Percentiles rank a stretch among this genome's conserved stretches.
Evolutionary conservation across 805 yeast species (phyloP).

Genomic region (Spathaspora hagerdaliae): DNA sequence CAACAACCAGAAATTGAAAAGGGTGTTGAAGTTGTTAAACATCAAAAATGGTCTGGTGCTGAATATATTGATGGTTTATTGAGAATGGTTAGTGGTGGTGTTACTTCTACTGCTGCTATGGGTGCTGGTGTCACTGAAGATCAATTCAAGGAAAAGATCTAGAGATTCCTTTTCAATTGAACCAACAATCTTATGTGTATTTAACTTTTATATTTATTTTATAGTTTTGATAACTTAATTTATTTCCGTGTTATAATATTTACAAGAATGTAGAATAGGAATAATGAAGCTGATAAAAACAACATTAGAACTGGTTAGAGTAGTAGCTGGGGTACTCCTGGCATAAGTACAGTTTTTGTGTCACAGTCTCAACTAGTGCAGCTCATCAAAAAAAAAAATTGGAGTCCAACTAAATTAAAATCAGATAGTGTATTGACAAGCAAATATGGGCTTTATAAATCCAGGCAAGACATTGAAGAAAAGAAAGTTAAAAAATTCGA

Average conservation of each 20-base stretch:
- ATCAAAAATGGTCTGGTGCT: constrained; percentile 99
- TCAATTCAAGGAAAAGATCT: constrained; percentile 60
- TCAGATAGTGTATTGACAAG: too few species aligned
- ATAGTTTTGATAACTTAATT: not conserved
- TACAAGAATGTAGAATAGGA: too few species aligned
- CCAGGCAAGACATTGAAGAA: constrained; percentile 20
- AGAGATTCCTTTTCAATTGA: not conserved
- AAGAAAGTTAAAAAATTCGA: constrained; percentile 4
- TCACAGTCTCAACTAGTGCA: too few species aligned
- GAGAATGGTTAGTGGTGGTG: constrained; percentile 91
- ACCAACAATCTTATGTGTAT: not conserved
- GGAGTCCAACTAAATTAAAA: too few species aligned
- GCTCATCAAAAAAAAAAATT: too few species aligned
- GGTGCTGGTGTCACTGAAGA: constrained; percentile 98
- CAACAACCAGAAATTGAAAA: constrained; percentile 84
- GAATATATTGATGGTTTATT: constrained; percentile 90
- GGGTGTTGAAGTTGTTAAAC: constrained; percentile 94
- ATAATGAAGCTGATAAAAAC: too few species aligned
- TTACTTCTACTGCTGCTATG: constrained; percentile 95
- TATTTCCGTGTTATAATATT: too few species aligned
- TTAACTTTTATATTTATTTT: not conserved
- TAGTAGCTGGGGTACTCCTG: too few species aligned
- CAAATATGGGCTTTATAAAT: constrained; percentile 22
- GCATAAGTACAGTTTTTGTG: too few species aligned
- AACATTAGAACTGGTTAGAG: too few species aligned